Evolutionary conservation across 441 rosid species (phyloP).

Genomic region (Erodium moschatum): DNA sequence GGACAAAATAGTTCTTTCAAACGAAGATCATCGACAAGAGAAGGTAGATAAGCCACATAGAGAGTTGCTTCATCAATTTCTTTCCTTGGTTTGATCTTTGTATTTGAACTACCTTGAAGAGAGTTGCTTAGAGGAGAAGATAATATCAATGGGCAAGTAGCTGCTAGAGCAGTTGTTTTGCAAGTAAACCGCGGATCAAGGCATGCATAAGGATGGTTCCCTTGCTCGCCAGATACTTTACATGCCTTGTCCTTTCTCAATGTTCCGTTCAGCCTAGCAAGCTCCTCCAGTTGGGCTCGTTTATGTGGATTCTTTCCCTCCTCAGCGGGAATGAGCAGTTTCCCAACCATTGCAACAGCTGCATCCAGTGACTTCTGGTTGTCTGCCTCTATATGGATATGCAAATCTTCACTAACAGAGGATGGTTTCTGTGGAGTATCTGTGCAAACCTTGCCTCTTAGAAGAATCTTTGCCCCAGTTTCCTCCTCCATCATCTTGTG

Average conservation of each 20-base stretch:
- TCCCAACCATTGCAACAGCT: constrained; percentile 26
- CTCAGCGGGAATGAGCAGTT: constrained; percentile 23
- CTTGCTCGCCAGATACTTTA: constrained; percentile 19
- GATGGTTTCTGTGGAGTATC: constrained; percentile 12
- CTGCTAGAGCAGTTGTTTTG: constrained; percentile 1
- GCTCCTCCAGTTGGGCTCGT: constrained; percentile 22
- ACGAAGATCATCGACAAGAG: constrained; percentile 18
- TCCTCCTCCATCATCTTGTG: constrained; percentile 28
- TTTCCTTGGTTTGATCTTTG: constrained; percentile 1
- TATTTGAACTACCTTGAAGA: neutral
- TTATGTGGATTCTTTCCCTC: constrained; percentile 20
- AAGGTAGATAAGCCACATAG: constrained; percentile 20
- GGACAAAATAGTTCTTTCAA: constrained; percentile 14
- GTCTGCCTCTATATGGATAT: constrained; percentile 23
- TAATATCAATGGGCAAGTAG: constrained; percentile 6
- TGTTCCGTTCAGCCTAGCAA: constrained; percentile 16
- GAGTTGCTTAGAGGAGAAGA: neutral
- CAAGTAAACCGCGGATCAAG: constrained; percentile 15
- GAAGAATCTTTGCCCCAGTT: constrained; percentile 26
- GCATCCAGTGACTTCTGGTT: constrained; percentile 25
- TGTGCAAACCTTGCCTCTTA: constrained; percentile 23
- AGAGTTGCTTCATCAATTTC: constrained; percentile 17
- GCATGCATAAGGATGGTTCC: constrained; percentile 19
- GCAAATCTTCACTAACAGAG: constrained; percentile 24
- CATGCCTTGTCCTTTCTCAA: constrained; percentile 8